Percentiles rank a stretch among this genome's conserved stretches.
Conservation (phyloP, 768 basidiomycete species). For the Auricularia auricula-judae region DNA sequence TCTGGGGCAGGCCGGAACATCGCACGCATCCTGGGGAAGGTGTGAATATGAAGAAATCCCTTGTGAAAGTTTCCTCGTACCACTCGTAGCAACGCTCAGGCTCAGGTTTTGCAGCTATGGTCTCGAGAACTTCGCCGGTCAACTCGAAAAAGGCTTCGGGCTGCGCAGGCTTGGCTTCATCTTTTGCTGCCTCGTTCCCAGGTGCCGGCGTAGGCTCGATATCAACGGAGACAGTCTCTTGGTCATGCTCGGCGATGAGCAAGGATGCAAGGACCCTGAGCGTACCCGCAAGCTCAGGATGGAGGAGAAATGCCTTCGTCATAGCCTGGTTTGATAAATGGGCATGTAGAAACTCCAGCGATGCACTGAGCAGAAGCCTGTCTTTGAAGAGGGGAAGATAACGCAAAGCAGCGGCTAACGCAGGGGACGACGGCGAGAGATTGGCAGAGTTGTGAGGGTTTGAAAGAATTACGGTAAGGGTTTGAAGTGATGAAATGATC, state of each 20-base stretch:
- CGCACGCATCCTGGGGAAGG: constrained; percentile 66
- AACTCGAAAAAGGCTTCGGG: constrained; percentile 50
- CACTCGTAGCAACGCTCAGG: constrained; percentile 79
- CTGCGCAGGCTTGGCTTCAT: constrained; percentile 45
- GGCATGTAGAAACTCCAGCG: constrained; percentile 62
- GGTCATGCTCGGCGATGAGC: constrained; percentile 59
- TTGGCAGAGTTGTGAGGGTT: constrained; percentile 47
- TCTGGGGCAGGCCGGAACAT: constrained; percentile 71
- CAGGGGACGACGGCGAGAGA: constrained; percentile 43
- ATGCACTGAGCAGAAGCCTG: constrained; percentile 56
- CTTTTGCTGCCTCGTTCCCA: constrained; percentile 27
- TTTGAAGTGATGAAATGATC: constrained; percentile 52
- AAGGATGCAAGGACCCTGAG: constrained; percentile 58
- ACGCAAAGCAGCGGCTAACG: constrained; percentile 50
- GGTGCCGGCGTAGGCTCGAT: constrained; percentile 18
- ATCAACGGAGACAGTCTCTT: constrained; percentile 54
- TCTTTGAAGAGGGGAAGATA: constrained; percentile 68
- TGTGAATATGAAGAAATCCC: neutral
- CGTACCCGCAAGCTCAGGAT: constrained; percentile 57
- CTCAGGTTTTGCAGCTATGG: constrained; percentile 46
- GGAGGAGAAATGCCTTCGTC: constrained; percentile 67
- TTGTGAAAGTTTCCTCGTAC: constrained; percentile 26
- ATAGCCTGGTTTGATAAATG: constrained; percentile 66
- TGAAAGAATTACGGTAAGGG: constrained; percentile 51
- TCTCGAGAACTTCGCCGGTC: constrained; percentile 56